Conservation (phyloP, 495 filamentous ascomycete genomes). For the Daldinia decipiens region DNA sequence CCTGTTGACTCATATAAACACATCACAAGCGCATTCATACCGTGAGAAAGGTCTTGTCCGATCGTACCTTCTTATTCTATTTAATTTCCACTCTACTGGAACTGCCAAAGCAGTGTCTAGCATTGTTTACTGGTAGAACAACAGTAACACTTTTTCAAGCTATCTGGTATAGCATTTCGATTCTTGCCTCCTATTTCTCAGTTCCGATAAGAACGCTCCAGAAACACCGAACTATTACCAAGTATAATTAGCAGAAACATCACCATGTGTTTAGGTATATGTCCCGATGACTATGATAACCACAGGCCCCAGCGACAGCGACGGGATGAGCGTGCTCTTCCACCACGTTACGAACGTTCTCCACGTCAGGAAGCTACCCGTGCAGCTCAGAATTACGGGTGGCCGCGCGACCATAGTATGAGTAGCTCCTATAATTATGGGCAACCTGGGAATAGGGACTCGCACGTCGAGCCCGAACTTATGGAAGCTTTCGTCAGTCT, state of each 20-base stretch:
- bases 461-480: constrained; percentile 25
- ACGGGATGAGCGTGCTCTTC: neutral
- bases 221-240: neutral
- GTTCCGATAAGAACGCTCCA: neutral
- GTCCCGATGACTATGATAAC: neutral
- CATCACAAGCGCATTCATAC: neutral
- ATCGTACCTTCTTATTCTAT: neutral
- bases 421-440: neutral
- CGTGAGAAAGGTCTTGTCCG: neutral
- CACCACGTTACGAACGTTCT: neutral
- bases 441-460: constrained; percentile 7
- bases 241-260: neutral
- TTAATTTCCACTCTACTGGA: neutral
- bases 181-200: neutral
- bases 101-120: neutral
- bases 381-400: constrained; percentile 30
- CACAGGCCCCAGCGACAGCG: neutral
- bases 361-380: constrained; percentile 1
- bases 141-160: neutral
- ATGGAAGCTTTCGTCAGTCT: constrained; percentile 14
- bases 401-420: neutral
- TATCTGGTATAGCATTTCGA: constrained; percentile 28
- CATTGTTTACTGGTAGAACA: neutral
- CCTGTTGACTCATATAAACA: constrained; percentile 19
- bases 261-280: neutral